These are phyloP conservation scores for Cladophialophora immunda DNA, from an alignment of 2,329 filamentous ascomycete species.

Conservation along the genomic window DNA sequence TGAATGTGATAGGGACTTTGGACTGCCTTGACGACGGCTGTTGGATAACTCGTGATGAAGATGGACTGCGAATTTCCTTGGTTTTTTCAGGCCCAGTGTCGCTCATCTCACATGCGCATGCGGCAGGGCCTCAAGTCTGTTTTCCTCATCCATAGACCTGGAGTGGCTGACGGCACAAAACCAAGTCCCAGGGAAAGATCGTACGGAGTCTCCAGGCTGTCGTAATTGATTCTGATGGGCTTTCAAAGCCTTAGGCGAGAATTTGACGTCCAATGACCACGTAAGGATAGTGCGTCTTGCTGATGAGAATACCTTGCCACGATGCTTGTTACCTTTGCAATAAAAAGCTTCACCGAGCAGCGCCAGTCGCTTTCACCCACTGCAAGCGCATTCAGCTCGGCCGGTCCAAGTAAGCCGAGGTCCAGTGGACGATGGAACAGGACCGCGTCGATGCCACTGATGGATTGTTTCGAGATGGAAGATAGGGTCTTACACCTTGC, in stretches of 20 bases:
- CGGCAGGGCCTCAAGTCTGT: neutral
- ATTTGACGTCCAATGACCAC: neutral
- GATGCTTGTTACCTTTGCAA: neutral
- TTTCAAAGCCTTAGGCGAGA: neutral
- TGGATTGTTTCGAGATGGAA: neutral
- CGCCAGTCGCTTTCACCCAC: no score
- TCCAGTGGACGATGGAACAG: neutral
- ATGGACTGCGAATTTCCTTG: neutral
- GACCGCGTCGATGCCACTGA: no score
- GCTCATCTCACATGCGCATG: neutral
- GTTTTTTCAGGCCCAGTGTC: neutral
- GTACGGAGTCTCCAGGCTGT: neutral
- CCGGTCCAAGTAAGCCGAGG: neutral
- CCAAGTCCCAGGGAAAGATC: neutral
- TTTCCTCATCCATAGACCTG: neutral
- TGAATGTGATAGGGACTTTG: neutral
- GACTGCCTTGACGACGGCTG: neutral
- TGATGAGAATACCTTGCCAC: neutral
- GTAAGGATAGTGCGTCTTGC: neutral
- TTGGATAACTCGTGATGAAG: neutral
- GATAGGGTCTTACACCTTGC: neutral
- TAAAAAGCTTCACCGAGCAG: neutral
- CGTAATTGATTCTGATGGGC: neutral
- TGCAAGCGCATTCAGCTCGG: neutral
- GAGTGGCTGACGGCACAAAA: neutral